phyloP scores from a whole-genome alignment of 2,329 filamentous ascomycete species.

The Gnomoniopsis sp. region DNA sequence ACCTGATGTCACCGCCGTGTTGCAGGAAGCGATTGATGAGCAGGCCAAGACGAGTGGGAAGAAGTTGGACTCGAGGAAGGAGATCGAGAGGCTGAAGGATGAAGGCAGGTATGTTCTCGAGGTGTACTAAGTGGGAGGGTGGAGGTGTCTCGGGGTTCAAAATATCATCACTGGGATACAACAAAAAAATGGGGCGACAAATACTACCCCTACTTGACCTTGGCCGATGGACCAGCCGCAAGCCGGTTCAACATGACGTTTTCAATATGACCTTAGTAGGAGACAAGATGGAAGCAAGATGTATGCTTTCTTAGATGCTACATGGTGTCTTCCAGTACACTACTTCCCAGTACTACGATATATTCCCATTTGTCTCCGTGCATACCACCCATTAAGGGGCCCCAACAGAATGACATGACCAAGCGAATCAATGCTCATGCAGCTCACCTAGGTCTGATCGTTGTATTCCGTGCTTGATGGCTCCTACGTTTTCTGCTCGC shows the following conservation, averaged over 20 bases:
- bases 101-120: conserved; percentile 91
- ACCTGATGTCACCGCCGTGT: conserved; percentile 88
- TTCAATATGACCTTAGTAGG: background rate
- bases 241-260: background rate
- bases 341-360: too few species aligned
- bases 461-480: too few species aligned
- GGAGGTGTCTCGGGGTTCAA: background rate
- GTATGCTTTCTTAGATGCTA: too few species aligned
- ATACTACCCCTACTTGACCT: background rate
- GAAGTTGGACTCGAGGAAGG: conserved; percentile 82
- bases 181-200: background rate
- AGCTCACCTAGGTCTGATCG: too few species aligned
- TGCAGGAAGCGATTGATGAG: conserved; percentile 83
- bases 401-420: too few species aligned
- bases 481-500: too few species aligned
- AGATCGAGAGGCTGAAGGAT: conserved; percentile 98
- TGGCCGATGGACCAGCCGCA: background rate
- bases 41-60: conserved; percentile 68
- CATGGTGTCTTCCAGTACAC: too few species aligned
- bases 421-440: too few species aligned
- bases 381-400: too few species aligned
- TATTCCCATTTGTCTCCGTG: too few species aligned
- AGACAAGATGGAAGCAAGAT: too few species aligned
- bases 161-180: too few species aligned
- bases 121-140: conserved; percentile 67